Evolutionary conservation across 2,329 filamentous ascomycete species (phyloP).

Genomic region (Botrytis aclada): DNA sequence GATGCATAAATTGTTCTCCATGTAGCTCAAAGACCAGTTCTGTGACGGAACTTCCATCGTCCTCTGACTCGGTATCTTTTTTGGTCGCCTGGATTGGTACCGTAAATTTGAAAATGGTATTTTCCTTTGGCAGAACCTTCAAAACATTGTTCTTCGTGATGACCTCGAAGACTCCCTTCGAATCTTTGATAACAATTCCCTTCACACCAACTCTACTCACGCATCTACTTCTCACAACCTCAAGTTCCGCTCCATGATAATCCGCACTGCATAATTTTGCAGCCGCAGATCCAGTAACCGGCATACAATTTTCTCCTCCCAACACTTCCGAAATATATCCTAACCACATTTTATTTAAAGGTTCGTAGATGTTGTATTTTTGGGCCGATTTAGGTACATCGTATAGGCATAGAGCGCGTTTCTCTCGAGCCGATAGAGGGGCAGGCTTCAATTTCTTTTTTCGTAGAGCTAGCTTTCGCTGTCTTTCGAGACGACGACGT

Average conservation of each 20-base stretch:
- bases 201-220: slow-evolving; percentile 75
- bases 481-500: slow-evolving; percentile 40
- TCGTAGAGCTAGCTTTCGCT: slow-evolving; percentile 40
- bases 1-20: slow-evolving; percentile 80
- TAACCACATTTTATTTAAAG: slow-evolving; percentile 75
- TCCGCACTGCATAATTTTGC: slow-evolving; percentile 82
- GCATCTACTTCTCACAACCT: slow-evolving; percentile 80
- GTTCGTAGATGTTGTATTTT: slow-evolving; percentile 73
- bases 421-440: slow-evolving; percentile 77
- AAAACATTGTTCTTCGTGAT: slow-evolving; percentile 66
- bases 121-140: slow-evolving; percentile 85
- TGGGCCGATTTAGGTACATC: slow-evolving; percentile 66
- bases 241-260: slow-evolving; percentile 80
- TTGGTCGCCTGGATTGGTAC: slow-evolving; percentile 48
- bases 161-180: slow-evolving; percentile 81
- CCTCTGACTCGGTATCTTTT: slow-evolving; percentile 20
- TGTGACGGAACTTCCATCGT: slow-evolving; percentile 31
- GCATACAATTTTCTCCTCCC: slow-evolving; percentile 24
- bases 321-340: slow-evolving; percentile 82
- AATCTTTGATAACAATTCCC: slow-evolving; percentile 87
- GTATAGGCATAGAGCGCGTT: slow-evolving; percentile 70
- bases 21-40: slow-evolving; percentile 77
- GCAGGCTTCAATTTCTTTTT: slow-evolving; percentile 51
- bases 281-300: slow-evolving; percentile 46
- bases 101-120: slow-evolving; percentile 77